Base-by-base conservation (phyloP, 345 rosid genomes). In the Microthlaspi erraticum region DNA sequence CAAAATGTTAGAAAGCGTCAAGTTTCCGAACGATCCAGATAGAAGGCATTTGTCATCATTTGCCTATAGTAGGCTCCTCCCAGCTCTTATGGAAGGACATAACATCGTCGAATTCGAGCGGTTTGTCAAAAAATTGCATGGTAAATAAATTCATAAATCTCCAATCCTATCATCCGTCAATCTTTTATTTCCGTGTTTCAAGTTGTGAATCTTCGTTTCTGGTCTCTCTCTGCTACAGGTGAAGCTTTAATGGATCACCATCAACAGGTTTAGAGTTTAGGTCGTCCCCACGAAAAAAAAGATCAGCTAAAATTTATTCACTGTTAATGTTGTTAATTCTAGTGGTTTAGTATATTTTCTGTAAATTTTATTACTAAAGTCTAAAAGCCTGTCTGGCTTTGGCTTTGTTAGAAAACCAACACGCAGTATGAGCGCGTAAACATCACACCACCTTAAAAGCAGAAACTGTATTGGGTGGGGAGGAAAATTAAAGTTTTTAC, bases 81-180 rank as follows among this genome's bases (percentile, higher is more conserved):
- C 92, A 18, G 68, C 72, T 77, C 96, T 95, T 33, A 81, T 90
- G 93, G 94, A 92, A 80, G 83, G 87, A 68, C 87, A 81, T 44
- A 87, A 86, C 86, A 76, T 88, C 63, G 57, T 82, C 49, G 97
- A 95, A 73, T 90, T 95, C 14, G 90, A 92, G 41, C 82, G 75
- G 6, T 92, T 95, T 60, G 85, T 92, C 79, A 91, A 88, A 80
- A 86, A 88, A 78, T 84, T 92, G 87, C 99, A 95, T 50, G 99
- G 98, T 95, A 84, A 78, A 12, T 46, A n/a, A 2, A 26, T 26
- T 26, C 3, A 45, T 46, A 10, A 10, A 46, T 43, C 38, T n/a
- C 5, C 10, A 19, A 8, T 41, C 17, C 38, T 36, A 26, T 38
- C 44, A 54, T 36, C 17, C 17, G 19, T 41, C 55, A 50, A 5